Evolutionary conservation across 2,329 filamentous ascomycete genomes (phyloP).

Genomic region (Neocatenulostroma microsporum): DNA sequence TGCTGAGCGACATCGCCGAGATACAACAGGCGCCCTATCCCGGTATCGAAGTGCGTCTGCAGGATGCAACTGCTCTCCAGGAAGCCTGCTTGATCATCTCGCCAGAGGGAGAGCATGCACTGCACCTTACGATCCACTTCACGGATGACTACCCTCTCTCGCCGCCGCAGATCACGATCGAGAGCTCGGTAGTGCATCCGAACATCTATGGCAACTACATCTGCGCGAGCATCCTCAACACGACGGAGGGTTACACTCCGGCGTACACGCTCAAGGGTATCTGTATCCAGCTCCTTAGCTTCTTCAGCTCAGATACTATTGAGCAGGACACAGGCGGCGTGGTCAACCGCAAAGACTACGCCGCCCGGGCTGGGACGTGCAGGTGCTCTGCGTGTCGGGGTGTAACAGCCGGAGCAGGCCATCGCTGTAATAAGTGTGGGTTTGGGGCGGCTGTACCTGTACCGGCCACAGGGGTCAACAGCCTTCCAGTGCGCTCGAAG

Average conservation of each 20-base stretch:
- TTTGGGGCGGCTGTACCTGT: too few relatives aligned
- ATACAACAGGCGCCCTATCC: slow-evolving; percentile 18
- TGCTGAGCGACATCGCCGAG: slow-evolving; percentile 17
- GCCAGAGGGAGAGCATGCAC: slow-evolving; percentile 9
- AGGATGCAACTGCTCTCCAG: slow-evolving; percentile 11
- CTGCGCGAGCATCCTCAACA: slow-evolving; percentile 16
- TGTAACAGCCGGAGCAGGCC: too few relatives aligned
- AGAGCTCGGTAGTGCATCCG: slow-evolving; percentile 15
- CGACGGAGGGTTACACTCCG: slow-evolving; percentile 14
- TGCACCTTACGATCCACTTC: slow-evolving; percentile 17
- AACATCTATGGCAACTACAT: slow-evolving; percentile 19
- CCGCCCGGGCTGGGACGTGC: background rate
- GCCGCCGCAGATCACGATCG: slow-evolving; percentile 14
- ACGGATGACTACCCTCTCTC: slow-evolving; percentile 10
- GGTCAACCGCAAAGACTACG: slow-evolving; percentile 8
- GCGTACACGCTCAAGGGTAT: slow-evolving; percentile 20
- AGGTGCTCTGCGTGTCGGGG: too few relatives aligned
- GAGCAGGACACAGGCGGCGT: slow-evolving; percentile 16
- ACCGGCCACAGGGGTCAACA: too few relatives aligned
- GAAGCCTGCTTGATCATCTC: slow-evolving; percentile 15
- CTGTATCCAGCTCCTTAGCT: slow-evolving; percentile 20
- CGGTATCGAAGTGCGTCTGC: slow-evolving; percentile 15
- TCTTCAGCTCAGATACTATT: slow-evolving; percentile 16
- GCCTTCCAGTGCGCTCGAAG: too few relatives aligned
- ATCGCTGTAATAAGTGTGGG: too few relatives aligned